Percentiles rank a stretch among this genome's conserved stretches.
Conservation (phyloP, 1,284 basidiomycete species). For the Cryptococcus deneoformans region DNA sequence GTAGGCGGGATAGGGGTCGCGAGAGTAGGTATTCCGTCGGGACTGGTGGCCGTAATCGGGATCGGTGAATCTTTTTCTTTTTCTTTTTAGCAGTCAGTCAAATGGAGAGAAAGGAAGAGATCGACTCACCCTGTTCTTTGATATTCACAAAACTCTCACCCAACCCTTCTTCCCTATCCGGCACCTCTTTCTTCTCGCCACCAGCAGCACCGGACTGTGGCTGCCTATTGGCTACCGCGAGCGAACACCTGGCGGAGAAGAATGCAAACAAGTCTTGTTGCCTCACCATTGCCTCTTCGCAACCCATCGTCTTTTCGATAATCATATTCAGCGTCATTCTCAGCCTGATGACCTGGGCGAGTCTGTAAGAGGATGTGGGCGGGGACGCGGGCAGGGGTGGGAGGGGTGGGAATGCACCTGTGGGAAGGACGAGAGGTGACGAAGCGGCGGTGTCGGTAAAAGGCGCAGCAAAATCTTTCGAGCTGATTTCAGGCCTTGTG, state of each 20-base stretch:
- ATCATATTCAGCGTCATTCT: conserved; percentile 83
- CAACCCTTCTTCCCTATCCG: conserved; percentile 4
- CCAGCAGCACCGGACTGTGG: not conserved
- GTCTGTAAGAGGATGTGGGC: conserved; percentile 55
- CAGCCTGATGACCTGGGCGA: conserved; percentile 78
- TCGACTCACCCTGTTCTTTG: too few relatives aligned
- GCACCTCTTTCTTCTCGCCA: not conserved
- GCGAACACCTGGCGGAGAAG: conserved; percentile 53
- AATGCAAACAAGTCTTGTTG: conserved; percentile 87
- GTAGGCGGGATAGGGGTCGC: not conserved
- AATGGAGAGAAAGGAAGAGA: too few relatives aligned
- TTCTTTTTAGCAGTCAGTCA: too few relatives aligned
- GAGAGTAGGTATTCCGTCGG: not conserved
- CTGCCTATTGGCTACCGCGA: not conserved
- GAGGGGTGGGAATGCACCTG: not conserved
- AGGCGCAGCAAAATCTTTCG: too few relatives aligned
- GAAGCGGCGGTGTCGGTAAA: too few relatives aligned
- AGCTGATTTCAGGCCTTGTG: too few relatives aligned
- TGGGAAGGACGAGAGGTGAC: not conserved
- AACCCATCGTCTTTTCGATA: conserved; percentile 78
- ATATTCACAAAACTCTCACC: not conserved
- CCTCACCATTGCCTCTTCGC: conserved; percentile 74
- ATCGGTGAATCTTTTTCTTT: too few relatives aligned
- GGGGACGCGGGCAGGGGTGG: conserved; percentile 7
- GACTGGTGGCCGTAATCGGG: too few relatives aligned